Percentiles rank a stretch among this genome's conserved stretches.
phyloP scores from a whole-genome alignment of 2,329 filamentous ascomycete genomes.

The Claviceps capensis region DNA sequence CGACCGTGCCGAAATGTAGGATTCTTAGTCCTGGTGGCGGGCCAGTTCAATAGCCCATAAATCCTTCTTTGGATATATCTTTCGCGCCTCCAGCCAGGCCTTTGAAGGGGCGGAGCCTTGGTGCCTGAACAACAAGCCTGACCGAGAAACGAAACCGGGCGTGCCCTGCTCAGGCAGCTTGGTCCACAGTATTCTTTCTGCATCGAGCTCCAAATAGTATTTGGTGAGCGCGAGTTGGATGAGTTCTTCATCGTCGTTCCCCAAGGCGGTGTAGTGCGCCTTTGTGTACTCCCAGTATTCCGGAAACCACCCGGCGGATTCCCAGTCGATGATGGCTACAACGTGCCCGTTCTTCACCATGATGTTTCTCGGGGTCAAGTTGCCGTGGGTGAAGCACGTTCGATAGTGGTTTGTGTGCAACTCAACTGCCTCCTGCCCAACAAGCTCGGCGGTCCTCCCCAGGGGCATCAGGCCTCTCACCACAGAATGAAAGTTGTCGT shows the following conservation, averaged over 20 bases:
- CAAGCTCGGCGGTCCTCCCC: constrained; percentile 11
- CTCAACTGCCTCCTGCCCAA: constrained; percentile 12
- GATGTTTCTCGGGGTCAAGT: constrained; percentile 15
- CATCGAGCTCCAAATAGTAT: constrained; percentile 14
- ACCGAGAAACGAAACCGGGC: background rate
- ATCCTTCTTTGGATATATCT: constrained; percentile 8
- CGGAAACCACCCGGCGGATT: constrained; percentile 21
- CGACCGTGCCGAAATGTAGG: background rate
- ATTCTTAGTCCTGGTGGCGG: background rate
- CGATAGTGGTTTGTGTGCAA: constrained; percentile 13
- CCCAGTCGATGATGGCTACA: constrained; percentile 19
- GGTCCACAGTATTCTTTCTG: constrained; percentile 11
- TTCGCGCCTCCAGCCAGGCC: constrained; percentile 12
- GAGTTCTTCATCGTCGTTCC: constrained; percentile 8
- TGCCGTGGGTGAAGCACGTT: constrained; percentile 15
- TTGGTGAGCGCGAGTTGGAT: constrained; percentile 10
- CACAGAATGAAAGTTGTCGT: constrained; percentile 14
- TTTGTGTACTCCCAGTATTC: constrained; percentile 19
- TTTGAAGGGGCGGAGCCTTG: constrained; percentile 11
- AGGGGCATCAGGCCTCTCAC: constrained; percentile 10
- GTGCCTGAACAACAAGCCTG: background rate
- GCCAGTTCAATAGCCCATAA: constrained; percentile 10
- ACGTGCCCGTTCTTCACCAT: constrained; percentile 14
- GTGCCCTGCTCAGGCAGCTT: constrained; percentile 11
- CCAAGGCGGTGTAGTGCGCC: constrained; percentile 13